Evolutionary conservation across 2,329 filamentous ascomycete species (phyloP).

Genomic region (Venturia asperata): DNA sequence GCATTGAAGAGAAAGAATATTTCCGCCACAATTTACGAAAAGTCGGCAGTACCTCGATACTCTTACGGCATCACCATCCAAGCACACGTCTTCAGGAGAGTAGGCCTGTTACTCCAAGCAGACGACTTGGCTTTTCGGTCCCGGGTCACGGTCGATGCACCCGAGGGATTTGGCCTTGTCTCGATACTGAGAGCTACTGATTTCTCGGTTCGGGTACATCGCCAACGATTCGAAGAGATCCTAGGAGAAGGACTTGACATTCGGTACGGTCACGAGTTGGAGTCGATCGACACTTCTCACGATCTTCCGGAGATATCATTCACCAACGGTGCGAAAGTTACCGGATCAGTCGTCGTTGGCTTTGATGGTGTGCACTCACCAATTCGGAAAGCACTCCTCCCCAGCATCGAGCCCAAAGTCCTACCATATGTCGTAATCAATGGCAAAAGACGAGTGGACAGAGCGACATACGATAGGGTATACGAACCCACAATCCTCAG

Average conservation of each 20-base stretch:
- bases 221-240: constrained; percentile 31
- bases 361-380: constrained; percentile 36
- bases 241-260: constrained; percentile 34
- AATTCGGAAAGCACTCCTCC: constrained; percentile 27
- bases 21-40: constrained; percentile 30
- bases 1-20: constrained; percentile 31
- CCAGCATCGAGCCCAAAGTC: constrained; percentile 26
- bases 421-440: constrained; percentile 35
- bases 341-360: constrained; percentile 28
- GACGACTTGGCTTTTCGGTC: constrained; percentile 28
- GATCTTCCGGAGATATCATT: background rate
- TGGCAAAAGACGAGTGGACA: constrained; percentile 26
- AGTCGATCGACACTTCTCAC: constrained; percentile 19
- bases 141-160: constrained; percentile 30
- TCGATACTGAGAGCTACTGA: constrained; percentile 14
- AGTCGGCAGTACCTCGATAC: constrained; percentile 26
- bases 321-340: constrained; percentile 21
- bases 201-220: constrained; percentile 31
- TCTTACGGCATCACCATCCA: constrained; percentile 37
- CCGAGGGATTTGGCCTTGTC: constrained; percentile 20
- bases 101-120: constrained; percentile 25
- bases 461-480: constrained; percentile 20
- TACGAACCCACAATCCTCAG: constrained; percentile 22
- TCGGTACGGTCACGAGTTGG: constrained; percentile 28
- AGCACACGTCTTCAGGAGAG: constrained; percentile 27